Evolutionary conservation across 192 early-diverging fungal genomes (phyloP).

Genomic region (Gonapodya sp.): DNA sequence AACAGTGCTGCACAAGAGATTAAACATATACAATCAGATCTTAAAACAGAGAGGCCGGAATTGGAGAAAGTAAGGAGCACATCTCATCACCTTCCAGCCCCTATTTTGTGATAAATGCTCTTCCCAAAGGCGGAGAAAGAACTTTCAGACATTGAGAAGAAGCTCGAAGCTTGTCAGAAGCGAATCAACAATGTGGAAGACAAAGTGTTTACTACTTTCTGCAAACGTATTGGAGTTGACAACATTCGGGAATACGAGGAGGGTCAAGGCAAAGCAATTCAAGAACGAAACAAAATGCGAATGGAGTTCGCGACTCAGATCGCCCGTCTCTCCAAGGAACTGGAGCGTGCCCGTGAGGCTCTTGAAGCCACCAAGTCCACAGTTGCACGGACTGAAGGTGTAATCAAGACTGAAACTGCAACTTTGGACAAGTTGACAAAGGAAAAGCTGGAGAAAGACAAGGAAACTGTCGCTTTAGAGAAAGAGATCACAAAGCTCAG

Average conservation of each 20-base stretch:
- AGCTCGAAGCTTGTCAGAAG: conserved; percentile 21
- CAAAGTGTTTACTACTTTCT: conserved; percentile 72
- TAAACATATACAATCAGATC: conserved; percentile 11
- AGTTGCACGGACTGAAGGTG: conserved; percentile 39
- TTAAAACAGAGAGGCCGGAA: conserved; percentile 19
- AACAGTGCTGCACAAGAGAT: conserved; percentile 23
- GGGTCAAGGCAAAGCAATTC: conserved; percentile 51
- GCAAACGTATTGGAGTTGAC: conserved; percentile 53
- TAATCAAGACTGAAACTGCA: conserved; percentile 28
- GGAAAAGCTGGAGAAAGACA: conserved; percentile 39
- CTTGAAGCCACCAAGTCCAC: conserved; percentile 49
- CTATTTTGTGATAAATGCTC: background rate
- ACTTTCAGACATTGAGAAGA: conserved; percentile 33
- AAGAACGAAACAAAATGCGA: conserved; percentile 63
- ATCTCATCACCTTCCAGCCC: background rate
- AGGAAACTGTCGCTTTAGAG: conserved; percentile 23
- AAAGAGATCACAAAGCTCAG: conserved; percentile 42
- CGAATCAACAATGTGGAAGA: conserved; percentile 46
- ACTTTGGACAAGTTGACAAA: conserved; percentile 36
- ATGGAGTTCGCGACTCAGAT: conserved; percentile 66
- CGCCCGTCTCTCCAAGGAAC: conserved; percentile 71
- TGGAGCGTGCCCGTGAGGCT: conserved; percentile 67
- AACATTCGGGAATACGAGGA: conserved; percentile 85
- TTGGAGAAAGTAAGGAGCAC: conserved; percentile 16
- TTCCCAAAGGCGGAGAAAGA: conserved; percentile 22